Base-by-base conservation (phyloP, 78 protist species). In the Polysphondylium violaceum region DNA sequence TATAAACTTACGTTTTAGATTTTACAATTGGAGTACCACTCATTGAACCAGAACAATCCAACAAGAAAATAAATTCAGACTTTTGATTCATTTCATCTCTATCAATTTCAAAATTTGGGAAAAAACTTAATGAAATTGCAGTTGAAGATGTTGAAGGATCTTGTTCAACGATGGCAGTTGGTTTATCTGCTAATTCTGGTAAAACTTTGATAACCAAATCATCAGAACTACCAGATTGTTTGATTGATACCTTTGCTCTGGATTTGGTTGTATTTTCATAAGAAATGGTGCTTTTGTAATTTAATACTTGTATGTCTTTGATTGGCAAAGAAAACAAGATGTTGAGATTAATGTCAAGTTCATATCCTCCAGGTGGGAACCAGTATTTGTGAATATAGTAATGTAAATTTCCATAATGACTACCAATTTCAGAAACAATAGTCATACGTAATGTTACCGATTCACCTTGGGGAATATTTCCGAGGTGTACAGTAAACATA, bases 391-490 rank as follows among this genome's bases (percentile, higher is more conserved):
- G 87, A 4, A 77, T 16, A 35, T 53, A 77, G 19, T 47, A 77
- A 8, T 76, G 87, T 1, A 77, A 27, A 27, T 27, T 3, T 5
- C 35, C 40, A 4, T 33, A 14, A 36, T 77, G 76, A 0, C 33
- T 31, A 43, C 75, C 74, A 25, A 97, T 72, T 53, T 92, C 97
- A 4, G 87, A 43, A 5, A 87, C 40, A 36, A 94, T 92, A 8
- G 92, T 92, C 44, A 96, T 53, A 16, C 17, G 19, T 25, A 96
- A 47, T 12, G 31, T 14, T 2, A 90, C 87, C 7, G 0, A 8
- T 38, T 23, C 38, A 19, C 27, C 23, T 8, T 95, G 92, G 14
- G 86, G 95, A 40, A 97, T 41, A 74, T 93, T 93, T 53, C 99
- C 99, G 16, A 97, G 64, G 0, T 1, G 3, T 3, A 69, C n/a